These are phyloP conservation scores for Eremochloa ophiuroides DNA, from an alignment of 176 grass and related monocot species.

Conservation along the genomic window DNA sequence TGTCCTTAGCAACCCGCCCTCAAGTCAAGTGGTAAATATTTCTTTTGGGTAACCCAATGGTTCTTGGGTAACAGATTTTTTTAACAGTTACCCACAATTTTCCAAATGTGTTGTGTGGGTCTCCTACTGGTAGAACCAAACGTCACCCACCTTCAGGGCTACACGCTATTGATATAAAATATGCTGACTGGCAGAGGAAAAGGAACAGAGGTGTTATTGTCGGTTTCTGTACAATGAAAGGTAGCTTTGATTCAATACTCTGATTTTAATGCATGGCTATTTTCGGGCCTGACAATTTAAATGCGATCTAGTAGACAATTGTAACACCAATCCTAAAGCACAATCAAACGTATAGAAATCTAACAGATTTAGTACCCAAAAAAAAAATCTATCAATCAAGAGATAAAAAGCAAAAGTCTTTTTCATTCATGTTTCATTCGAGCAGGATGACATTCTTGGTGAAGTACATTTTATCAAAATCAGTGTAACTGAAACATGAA, in stretches of 20 bases:
- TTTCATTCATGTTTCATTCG: not conserved
- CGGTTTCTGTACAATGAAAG: not conserved
- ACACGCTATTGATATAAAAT: not conserved
- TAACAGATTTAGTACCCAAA: too few relatives aligned
- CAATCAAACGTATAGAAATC: too few relatives aligned
- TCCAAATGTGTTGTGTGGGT: not conserved
- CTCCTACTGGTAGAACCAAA: too few relatives aligned
- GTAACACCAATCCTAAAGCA: too few relatives aligned
- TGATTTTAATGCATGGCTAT: not conserved
- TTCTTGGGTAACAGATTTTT: not conserved
- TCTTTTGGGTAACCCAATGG: not conserved
- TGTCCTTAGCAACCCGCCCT: not conserved
- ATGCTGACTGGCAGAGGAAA: not conserved
- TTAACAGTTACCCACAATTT: not conserved
- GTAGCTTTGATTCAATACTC: not conserved
- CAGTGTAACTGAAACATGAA: not conserved
- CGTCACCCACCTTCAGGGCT: too few relatives aligned
- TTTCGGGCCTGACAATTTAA: not conserved
- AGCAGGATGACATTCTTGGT: not conserved
- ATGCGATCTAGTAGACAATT: not conserved
- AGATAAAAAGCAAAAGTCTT: too few relatives aligned
- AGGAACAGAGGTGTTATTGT: not conserved
- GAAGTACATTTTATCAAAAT: not conserved
- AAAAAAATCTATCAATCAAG: too few relatives aligned
- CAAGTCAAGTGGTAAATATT: not conserved